Percentiles rank a stretch among this genome's conserved stretches.
Evolutionary conservation across 2,329 filamentous ascomycete species (phyloP).

Genomic region (Sporothrix phasma): DNA sequence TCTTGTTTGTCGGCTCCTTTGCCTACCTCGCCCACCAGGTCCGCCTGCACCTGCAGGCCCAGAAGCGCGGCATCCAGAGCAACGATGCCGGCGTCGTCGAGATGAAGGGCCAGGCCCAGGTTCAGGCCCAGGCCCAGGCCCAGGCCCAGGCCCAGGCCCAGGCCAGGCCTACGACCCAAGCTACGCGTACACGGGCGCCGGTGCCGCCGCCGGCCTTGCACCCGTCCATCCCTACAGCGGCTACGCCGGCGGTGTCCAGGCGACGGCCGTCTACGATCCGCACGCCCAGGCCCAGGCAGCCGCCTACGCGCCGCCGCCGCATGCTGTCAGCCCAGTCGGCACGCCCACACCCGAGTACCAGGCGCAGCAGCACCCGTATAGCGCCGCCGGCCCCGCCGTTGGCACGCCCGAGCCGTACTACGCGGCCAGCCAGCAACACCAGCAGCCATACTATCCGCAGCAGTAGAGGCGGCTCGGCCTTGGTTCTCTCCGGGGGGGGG

Average conservation of each 20-base stretch:
- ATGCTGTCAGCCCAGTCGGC: neutral
- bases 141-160: no score
- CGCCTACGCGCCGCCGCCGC: neutral
- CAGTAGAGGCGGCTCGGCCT: neutral
- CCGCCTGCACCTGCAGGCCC: constrained; percentile 22
- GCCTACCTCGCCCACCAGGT: constrained; percentile 31
- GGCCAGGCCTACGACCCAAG: neutral
- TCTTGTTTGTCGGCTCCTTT: constrained; percentile 34
- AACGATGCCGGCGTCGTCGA: constrained; percentile 23
- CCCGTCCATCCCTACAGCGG: neutral
- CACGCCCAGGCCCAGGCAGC: neutral
- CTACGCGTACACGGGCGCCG: neutral
- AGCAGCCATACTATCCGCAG: constrained; percentile 11
- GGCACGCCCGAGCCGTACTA: constrained; percentile 6
- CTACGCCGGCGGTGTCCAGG: neutral
- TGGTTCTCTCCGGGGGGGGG: no score
- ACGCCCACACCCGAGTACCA: constrained; percentile 1
- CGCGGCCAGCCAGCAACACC: neutral
- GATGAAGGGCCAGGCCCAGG: constrained; percentile 22
- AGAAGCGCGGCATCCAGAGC: constrained; percentile 14
- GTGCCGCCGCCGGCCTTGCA: neutral
- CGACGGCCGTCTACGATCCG: neutral
- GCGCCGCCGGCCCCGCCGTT: neutral
- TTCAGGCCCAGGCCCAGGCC: neutral
- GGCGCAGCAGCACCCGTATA: neutral